Conservation (phyloP, 2,329 filamentous ascomycete genomes). For the Ramichloridium luteum region DNA sequence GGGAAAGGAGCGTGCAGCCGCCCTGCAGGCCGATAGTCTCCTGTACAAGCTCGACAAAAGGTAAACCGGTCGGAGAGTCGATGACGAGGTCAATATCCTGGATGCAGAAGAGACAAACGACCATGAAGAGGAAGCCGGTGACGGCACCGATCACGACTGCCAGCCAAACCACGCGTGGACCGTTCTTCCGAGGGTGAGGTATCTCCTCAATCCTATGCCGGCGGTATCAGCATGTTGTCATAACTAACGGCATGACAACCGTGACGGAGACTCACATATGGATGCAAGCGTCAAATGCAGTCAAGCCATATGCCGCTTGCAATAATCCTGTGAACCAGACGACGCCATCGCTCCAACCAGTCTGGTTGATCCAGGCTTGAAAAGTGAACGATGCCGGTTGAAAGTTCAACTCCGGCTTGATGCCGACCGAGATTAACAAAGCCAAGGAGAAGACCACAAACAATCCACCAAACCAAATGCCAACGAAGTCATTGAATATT, state of each 20-base stretch:
- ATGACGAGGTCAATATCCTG: slow-evolving; percentile 36
- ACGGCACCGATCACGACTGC: slow-evolving; percentile 33
- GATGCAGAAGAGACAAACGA: slow-evolving; percentile 44
- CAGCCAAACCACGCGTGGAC: slow-evolving; percentile 41
- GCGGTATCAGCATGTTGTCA: no score
- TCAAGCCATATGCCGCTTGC: slow-evolving; percentile 45
- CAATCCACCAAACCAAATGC: slow-evolving; percentile 39
- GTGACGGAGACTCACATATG: no score
- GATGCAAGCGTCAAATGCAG: slow-evolving; percentile 47
- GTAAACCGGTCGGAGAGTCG: slow-evolving; percentile 38
- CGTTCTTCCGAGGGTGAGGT: slow-evolving; percentile 39
- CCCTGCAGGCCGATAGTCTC: slow-evolving; percentile 37
- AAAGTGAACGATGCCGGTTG: slow-evolving; percentile 43
- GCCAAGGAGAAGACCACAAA: slow-evolving; percentile 42
- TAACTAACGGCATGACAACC: no score
- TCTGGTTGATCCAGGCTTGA: slow-evolving; percentile 39
- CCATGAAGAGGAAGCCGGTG: slow-evolving; percentile 45
- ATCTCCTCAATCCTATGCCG: slow-evolving; percentile 49
- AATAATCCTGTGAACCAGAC: slow-evolving; percentile 48
- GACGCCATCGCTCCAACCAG: slow-evolving; percentile 43
- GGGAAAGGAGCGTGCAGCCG: slow-evolving; percentile 33
- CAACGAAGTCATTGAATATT: slow-evolving; percentile 45
- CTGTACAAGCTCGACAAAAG: slow-evolving; percentile 48
- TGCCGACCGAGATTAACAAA: slow-evolving; percentile 41
- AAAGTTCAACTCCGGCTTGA: slow-evolving; percentile 32